Conservation (phyloP, 1,284 basidiomycete species). For the Puccinia sorghi region DNA sequence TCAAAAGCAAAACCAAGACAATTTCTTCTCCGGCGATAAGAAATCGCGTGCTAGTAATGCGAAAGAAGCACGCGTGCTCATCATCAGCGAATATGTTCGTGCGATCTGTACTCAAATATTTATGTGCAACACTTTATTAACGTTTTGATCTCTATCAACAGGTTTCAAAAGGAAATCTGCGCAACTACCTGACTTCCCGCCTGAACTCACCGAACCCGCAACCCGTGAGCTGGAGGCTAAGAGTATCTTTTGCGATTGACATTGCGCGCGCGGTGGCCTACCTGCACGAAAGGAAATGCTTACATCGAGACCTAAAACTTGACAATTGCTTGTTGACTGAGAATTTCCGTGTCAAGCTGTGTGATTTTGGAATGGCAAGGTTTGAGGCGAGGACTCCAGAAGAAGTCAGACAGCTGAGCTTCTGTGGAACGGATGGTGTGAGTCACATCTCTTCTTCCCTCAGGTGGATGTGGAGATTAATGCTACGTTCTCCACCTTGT, state of each 20-base stretch:
- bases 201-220: not conserved
- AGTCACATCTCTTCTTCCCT: slow-evolving; percentile 64
- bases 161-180: slow-evolving; percentile 45
- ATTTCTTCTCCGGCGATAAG: slow-evolving; percentile 15
- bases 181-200: not conserved
- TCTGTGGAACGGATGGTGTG: slow-evolving; percentile 93
- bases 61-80: slow-evolving; percentile 51
- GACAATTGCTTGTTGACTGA: slow-evolving; percentile 93
- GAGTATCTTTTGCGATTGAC: slow-evolving; percentile 90
- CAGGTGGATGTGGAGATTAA: too few relatives aligned
- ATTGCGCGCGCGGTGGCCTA: slow-evolving; percentile 92
- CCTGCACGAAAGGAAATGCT: slow-evolving; percentile 81
- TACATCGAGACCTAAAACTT: slow-evolving; percentile 82
- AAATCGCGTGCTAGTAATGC: slow-evolving; percentile 50
- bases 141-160: slow-evolving; percentile 63
- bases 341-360: slow-evolving; percentile 91
- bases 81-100: slow-evolving; percentile 53
- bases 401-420: slow-evolving; percentile 85
- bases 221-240: slow-evolving; percentile 72
- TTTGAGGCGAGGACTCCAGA: slow-evolving; percentile 88
- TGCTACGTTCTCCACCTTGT: not conserved
- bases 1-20: slow-evolving; percentile 5
- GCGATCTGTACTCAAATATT: not conserved
- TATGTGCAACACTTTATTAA: slow-evolving; percentile 63
- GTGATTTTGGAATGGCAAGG: slow-evolving; percentile 91